These are phyloP conservation scores for Spatholobus suberectus DNA, from an alignment of 306 rosid genomes.

Conservation along the genomic window DNA sequence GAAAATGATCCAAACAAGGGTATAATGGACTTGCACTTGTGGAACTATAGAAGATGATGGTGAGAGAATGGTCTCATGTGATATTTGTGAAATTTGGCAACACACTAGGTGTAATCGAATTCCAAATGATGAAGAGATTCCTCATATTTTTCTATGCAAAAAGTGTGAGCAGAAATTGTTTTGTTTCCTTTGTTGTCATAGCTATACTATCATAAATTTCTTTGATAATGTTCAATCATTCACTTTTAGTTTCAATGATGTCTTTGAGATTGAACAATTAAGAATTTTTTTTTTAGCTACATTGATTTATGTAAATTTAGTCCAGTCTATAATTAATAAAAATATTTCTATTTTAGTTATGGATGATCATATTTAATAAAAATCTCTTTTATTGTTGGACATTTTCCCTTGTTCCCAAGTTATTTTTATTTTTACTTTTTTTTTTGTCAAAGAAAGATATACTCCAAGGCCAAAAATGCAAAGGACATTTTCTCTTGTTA, in stretches of 20 bases:
- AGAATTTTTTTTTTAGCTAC: not conserved
- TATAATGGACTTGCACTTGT: constrained; percentile 67
- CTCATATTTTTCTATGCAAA: constrained; percentile 76
- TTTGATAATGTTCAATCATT: constrained; percentile 10
- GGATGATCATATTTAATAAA: not conserved
- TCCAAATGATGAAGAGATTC: constrained; percentile 69
- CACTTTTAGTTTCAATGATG: not conserved
- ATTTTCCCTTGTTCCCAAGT: not conserved
- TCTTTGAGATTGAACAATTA: not conserved
- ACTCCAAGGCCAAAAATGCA: not conserved
- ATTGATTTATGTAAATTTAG: constrained; percentile 22
- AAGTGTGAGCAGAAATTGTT: constrained; percentile 78
- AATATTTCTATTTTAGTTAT: not conserved
- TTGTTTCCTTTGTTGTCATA: constrained; percentile 60
- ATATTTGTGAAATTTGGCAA: constrained; percentile 86
- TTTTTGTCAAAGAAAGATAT: not conserved
- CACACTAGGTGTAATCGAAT: constrained; percentile 82
- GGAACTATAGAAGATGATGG: constrained; percentile 91
- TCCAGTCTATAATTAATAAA: not conserved
- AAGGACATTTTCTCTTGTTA: not conserved
- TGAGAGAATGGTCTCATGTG: constrained; percentile 82
- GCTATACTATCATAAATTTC: not conserved
- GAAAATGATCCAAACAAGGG: constrained; percentile 52
- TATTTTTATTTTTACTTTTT: not conserved
- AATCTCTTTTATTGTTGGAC: not conserved